Conservation (phyloP, 768 basidiomycete species). For the Fibroporia radiculosa region DNA sequence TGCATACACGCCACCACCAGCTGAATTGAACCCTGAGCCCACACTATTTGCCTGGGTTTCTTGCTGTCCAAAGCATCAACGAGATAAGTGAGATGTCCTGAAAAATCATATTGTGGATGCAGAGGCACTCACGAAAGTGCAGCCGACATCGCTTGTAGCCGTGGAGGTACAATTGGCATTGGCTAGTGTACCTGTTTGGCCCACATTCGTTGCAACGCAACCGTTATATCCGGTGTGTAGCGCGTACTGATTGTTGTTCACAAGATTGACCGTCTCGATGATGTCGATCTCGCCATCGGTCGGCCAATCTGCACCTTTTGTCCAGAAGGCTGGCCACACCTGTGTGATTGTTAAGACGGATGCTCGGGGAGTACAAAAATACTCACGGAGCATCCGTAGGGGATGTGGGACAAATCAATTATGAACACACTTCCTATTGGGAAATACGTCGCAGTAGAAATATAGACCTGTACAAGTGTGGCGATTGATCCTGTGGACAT, state of each 20-base stretch:
- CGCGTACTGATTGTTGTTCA: constrained; percentile 47
- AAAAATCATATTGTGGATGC: too few species aligned
- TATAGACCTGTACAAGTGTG: constrained; percentile 28
- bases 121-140: constrained; percentile 6
- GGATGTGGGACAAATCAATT: constrained; percentile 38
- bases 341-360: constrained; percentile 1
- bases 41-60: constrained; percentile 31
- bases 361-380: background rate
- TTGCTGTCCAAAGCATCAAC: background rate
- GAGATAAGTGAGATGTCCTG: background rate
- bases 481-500: background rate
- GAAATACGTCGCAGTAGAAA: constrained; percentile 34
- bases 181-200: constrained; percentile 25
- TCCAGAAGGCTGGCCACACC: constrained; percentile 24
- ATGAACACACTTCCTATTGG: constrained; percentile 36
- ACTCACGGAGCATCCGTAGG: constrained; percentile 49
- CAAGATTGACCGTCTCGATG: constrained; percentile 47
- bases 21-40: constrained; percentile 32
- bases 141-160: constrained; percentile 17
- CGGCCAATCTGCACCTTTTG: constrained; percentile 29
- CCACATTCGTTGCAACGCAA: constrained; percentile 25
- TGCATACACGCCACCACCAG: constrained; percentile 59
- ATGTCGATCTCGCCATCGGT: constrained; percentile 32
- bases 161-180: constrained; percentile 23
- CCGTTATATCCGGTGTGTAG: constrained; percentile 36